Conservation (phyloP, 139 green algal species). For the Prasinococcaceae sp. region DNA sequence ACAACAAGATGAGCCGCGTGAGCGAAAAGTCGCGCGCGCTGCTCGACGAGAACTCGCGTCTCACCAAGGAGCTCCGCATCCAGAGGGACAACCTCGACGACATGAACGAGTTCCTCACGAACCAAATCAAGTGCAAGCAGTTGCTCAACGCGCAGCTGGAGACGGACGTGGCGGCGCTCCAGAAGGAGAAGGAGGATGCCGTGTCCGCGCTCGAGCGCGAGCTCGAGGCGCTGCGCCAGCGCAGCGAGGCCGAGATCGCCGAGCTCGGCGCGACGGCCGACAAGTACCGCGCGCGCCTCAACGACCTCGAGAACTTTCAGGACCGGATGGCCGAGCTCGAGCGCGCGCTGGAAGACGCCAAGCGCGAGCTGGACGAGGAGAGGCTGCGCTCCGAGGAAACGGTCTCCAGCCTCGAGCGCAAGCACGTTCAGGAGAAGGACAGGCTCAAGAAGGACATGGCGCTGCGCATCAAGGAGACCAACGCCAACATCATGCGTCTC, state of each 20-base stretch:
- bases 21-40: too few species aligned
- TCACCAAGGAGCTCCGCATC: conserved; percentile 45
- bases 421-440: conserved; percentile 64
- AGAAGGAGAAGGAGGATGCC: conserved; percentile 31
- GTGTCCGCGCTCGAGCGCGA: conserved; percentile 23
- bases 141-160: background rate
- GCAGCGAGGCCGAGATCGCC: conserved; percentile 12
- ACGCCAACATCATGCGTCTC: conserved; percentile 45
- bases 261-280: background rate
- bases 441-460: conserved; percentile 52
- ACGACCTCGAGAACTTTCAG: conserved; percentile 12
- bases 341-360: conserved; percentile 9
- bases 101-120: conserved; percentile 62
- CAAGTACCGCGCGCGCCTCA: conserved; percentile 6
- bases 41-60: conserved; percentile 39
- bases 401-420: conserved; percentile 47
- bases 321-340: background rate
- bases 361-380: conserved; percentile 25
- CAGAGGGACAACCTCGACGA: conserved; percentile 53
- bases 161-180: conserved; percentile 11
- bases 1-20: conserved; percentile 48
- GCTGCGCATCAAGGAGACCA: conserved; percentile 52
- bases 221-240: conserved; percentile 26
- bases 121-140: conserved; percentile 35
- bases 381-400: background rate